These are phyloP conservation scores for Alopecurus myosuroides DNA, from an alignment of 176 grass and related monocot genomes.

Conservation along the genomic window DNA sequence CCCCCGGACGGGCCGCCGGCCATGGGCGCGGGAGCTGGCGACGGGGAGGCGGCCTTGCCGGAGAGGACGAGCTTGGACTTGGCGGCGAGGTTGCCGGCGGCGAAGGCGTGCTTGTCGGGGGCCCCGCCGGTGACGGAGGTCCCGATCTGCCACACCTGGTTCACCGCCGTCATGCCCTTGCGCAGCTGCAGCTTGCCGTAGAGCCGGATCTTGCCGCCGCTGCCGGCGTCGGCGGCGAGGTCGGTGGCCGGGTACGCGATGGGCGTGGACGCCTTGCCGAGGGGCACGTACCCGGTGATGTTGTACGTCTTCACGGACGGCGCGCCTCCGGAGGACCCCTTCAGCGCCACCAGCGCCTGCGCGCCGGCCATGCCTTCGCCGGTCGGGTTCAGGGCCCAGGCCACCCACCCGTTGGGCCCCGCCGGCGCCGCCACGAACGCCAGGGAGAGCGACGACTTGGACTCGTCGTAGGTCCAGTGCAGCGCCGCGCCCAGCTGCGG, in stretches of 20 bases:
- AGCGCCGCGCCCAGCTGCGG: constrained; percentile 52
- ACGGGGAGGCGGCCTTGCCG: background rate
- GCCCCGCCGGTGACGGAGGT: constrained; percentile 36
- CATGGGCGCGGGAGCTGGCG: background rate
- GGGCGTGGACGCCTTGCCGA: too few species aligned
- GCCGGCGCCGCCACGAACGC: constrained; percentile 64
- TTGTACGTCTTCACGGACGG: too few species aligned
- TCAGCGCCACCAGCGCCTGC: too few species aligned
- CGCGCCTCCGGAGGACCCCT: background rate
- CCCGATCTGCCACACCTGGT: constrained; percentile 87
- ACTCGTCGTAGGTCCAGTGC: constrained; percentile 58
- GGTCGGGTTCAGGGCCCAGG: too few species aligned
- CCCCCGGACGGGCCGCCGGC: background rate
- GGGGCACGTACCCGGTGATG: too few species aligned
- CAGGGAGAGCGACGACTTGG: constrained; percentile 28
- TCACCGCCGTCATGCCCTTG: constrained; percentile 32
- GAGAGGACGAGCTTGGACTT: constrained; percentile 43
- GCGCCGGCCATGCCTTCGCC: too few species aligned
- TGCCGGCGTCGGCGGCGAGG: background rate
- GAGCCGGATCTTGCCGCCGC: constrained; percentile 49
- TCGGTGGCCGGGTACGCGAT: too few species aligned
- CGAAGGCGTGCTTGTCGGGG: constrained; percentile 51
- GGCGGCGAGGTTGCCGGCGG: constrained; percentile 34
- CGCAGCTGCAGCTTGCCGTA: constrained; percentile 63
- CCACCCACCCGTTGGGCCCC: too few species aligned